Evolutionary conservation across 441 rosid species (phyloP).

Genomic region (Hura crepitans): DNA sequence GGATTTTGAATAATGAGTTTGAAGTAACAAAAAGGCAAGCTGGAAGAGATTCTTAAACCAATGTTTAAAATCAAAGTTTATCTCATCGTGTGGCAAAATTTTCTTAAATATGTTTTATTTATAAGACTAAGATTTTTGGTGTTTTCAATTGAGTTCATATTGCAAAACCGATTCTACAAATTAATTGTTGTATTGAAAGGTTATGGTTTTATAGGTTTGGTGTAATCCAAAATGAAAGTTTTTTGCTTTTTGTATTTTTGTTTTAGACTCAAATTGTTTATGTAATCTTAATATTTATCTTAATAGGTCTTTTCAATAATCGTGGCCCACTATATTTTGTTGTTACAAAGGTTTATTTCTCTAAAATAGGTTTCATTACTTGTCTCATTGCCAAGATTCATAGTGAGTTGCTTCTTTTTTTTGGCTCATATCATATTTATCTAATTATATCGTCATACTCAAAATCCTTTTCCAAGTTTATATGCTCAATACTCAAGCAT

Average conservation of each 20-base stretch:
- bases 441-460: conserved; percentile 4
- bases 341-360: conserved; percentile 66
- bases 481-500: conserved; percentile 52
- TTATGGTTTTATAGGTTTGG: background rate
- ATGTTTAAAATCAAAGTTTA: background rate
- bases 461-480: conserved; percentile 26
- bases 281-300: conserved; percentile 1
- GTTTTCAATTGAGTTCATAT: background rate
- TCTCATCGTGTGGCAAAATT: background rate
- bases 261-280: background rate
- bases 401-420: conserved; percentile 60
- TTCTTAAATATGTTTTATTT: background rate
- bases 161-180: background rate
- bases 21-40: background rate
- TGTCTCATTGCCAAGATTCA: conserved; percentile 99
- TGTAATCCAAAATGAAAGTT: background rate
- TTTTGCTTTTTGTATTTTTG: background rate
- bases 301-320: conserved; percentile 94
- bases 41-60: background rate
- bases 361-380: conserved; percentile 82
- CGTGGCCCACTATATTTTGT: conserved; percentile 96
- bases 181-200: background rate
- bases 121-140: background rate
- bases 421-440: conserved; percentile 12
- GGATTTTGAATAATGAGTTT: background rate